A percentile compares a stretch with the other conserved stretches of the same genome.
phyloP scores from a whole-genome alignment of 805 yeast species.

The Metschnikowia bowlesiae region DNA sequence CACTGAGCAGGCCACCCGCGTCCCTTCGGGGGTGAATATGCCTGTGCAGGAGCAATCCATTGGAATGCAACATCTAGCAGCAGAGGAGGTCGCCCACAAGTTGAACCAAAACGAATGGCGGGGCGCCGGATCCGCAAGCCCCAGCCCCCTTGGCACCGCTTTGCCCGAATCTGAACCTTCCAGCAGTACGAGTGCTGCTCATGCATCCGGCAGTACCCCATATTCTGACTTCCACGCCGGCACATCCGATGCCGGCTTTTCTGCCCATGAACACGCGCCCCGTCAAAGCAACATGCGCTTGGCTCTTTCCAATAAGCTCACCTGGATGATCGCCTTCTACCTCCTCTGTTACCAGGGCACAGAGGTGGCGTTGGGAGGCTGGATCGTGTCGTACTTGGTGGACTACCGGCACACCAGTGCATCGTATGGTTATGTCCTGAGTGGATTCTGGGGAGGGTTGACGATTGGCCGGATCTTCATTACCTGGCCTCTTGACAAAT shows the following conservation, averaged over 20 bases:
- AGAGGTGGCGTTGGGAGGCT: slow-evolving; percentile 22
- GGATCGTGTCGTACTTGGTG: slow-evolving; percentile 22
- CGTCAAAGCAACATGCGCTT: slow-evolving; percentile 8
- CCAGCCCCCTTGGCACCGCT: too few species aligned
- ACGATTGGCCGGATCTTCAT: slow-evolving; percentile 19
- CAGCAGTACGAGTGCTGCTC: too few species aligned
- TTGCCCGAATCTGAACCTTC: too few species aligned
- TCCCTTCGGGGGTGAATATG: neutral
- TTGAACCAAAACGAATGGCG: too few species aligned
- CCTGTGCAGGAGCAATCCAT: slow-evolving; percentile 5
- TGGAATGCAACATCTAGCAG: slow-evolving; percentile 8
- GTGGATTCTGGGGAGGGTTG: slow-evolving; percentile 24
- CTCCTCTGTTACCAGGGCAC: slow-evolving; percentile 20
- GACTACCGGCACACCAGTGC: slow-evolving; percentile 18
- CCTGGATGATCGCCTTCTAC: slow-evolving; percentile 20
- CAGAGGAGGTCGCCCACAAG: neutral
- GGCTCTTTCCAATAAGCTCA: slow-evolving; percentile 16
- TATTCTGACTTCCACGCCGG: too few species aligned
- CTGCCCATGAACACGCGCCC: neutral
- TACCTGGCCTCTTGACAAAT: slow-evolving; percentile 17
- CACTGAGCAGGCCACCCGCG: neutral
- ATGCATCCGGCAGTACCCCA: too few species aligned
- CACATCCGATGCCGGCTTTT: too few species aligned
- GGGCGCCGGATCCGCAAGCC: too few species aligned
- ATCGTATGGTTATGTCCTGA: slow-evolving; percentile 20